Conservation (phyloP, 352 stramenopile genomes). For the Phytophthora pseudosyringae region DNA sequence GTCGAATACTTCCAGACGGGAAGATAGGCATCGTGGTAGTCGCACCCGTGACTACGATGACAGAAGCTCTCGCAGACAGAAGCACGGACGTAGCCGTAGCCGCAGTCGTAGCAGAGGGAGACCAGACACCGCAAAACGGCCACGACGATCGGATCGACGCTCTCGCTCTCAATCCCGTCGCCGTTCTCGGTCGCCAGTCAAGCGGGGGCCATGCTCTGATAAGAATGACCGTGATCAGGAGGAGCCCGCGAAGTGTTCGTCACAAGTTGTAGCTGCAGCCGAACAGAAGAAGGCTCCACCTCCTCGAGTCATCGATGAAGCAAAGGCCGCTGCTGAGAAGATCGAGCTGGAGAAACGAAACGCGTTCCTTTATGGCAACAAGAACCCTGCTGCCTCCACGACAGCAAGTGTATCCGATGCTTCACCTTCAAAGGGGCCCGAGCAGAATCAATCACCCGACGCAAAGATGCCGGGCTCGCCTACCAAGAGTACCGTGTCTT, state of each 20-base stretch:
- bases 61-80: slow-evolving; percentile 19
- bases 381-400: slow-evolving; percentile 4
- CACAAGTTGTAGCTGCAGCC: slow-evolving; percentile 8
- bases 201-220: neutral
- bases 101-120: slow-evolving; percentile 44
- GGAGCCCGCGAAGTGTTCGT: neutral
- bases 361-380: slow-evolving; percentile 67
- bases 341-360: slow-evolving; percentile 58
- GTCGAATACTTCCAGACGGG: slow-evolving; percentile 25
- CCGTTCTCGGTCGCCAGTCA: slow-evolving; percentile 26
- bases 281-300: slow-evolving; percentile 8
- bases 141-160: slow-evolving; percentile 16
- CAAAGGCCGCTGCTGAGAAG: slow-evolving; percentile 38
- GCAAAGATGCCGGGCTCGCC: slow-evolving; percentile 2
- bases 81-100: slow-evolving; percentile 31
- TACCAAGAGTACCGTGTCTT: slow-evolving; percentile 11
- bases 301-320: slow-evolving; percentile 31
- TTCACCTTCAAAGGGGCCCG: neutral
- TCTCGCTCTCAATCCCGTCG: slow-evolving; percentile 39
- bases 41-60: slow-evolving; percentile 15
- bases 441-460: slow-evolving; percentile 1
- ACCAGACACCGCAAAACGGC: slow-evolving; percentile 20
- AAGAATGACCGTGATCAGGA: slow-evolving; percentile 6
- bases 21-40: slow-evolving; percentile 13
- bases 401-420: neutral